These are phyloP conservation scores for Neoscytalidium dimidiatum DNA, from an alignment of 2,329 filamentous ascomycete species.

Conservation along the genomic window DNA sequence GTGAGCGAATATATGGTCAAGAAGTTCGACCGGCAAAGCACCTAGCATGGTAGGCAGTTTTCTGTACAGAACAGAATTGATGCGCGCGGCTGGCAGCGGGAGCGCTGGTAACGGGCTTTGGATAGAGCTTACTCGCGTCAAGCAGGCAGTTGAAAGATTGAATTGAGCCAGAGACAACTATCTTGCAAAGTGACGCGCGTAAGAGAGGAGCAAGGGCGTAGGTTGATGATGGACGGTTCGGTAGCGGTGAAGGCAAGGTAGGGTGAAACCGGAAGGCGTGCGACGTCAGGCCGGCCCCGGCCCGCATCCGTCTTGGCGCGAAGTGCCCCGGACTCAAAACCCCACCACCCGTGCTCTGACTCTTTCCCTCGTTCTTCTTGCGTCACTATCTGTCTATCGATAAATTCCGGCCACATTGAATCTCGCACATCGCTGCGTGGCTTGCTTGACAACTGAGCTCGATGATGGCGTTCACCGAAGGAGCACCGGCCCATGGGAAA, in stretches of 20 bases:
- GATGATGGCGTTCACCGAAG: conserved; percentile 41
- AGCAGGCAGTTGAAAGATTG: too few species aligned
- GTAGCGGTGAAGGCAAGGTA: background rate
- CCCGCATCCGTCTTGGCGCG: conserved; percentile 14
- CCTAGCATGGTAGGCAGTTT: background rate
- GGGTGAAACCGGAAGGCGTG: background rate
- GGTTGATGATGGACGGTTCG: background rate
- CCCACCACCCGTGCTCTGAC: background rate
- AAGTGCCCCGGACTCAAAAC: background rate
- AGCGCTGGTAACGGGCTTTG: background rate
- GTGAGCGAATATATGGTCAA: background rate
- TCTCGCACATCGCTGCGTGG: background rate
- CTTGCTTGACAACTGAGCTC: background rate
- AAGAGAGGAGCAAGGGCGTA: too few species aligned
- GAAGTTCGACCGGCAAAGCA: background rate
- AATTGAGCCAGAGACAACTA: too few species aligned
- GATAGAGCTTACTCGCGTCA: background rate
- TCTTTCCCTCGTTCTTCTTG: background rate
- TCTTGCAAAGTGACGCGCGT: too few species aligned
- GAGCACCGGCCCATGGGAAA: conserved; percentile 59
- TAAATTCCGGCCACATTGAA: background rate
- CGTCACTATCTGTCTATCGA: background rate
- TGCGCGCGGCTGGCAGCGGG: background rate
- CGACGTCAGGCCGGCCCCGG: background rate
- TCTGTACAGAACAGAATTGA: background rate